phyloP scores from a whole-genome alignment of 2,329 filamentous ascomycete species.

The Rhynchosporium agropyri region DNA sequence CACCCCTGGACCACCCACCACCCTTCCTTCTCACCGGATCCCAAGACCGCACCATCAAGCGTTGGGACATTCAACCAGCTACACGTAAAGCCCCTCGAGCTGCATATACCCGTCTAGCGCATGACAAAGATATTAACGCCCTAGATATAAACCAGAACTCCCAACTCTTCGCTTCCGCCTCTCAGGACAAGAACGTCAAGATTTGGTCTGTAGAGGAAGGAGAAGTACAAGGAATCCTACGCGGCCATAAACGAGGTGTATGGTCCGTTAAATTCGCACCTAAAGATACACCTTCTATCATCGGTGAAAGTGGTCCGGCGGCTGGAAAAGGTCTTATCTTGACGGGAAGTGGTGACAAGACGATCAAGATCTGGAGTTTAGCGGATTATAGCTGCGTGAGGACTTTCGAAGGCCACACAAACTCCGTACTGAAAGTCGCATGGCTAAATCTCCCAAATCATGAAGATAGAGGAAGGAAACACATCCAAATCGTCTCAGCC shows the following conservation, averaged over 20 bases:
- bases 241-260: conserved; percentile 91
- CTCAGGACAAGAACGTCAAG: conserved; percentile 95
- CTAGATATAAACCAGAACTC: conserved; percentile 76
- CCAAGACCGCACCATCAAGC: conserved; percentile 93
- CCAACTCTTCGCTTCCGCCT: conserved; percentile 90
- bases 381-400: conserved; percentile 89
- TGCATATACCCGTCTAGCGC: conserved; percentile 87
- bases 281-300: conserved; percentile 70
- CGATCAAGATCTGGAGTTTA: conserved; percentile 91
- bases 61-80: conserved; percentile 73
- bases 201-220: conserved; percentile 93
- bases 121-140: conserved; percentile 98
- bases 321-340: conserved; percentile 81
- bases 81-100: conserved; percentile 63
- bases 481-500: conserved; percentile 78
- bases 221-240: conserved; percentile 85
- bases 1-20: conserved; percentile 79
- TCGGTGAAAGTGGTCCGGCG: conserved; percentile 70
- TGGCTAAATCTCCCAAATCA: conserved; percentile 68
- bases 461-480: conserved; percentile 57
- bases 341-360: conserved; percentile 95
- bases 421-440: conserved; percentile 89
- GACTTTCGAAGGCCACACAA: conserved; percentile 95
- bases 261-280: conserved; percentile 95
- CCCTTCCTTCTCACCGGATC: conserved; percentile 87